Base-by-base conservation (phyloP, 148 eudicot species). In the Nepenthes mirabilis region DNA sequence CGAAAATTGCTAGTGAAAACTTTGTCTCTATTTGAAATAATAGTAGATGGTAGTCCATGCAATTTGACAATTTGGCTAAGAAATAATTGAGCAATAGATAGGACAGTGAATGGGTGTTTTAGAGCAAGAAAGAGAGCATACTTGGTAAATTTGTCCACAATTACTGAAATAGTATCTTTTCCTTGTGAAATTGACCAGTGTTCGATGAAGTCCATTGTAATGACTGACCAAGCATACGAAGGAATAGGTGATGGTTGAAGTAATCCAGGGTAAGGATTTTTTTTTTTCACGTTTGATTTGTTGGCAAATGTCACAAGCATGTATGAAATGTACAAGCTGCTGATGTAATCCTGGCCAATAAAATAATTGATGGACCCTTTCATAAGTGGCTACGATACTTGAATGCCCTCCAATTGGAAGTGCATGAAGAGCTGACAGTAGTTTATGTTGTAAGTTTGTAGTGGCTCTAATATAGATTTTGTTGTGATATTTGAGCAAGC, bases 261-360 rank as follows among this genome's bases (percentile, higher is more conserved):
- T 1, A 57, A 9, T 9, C 60, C 14, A 1, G 32, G 60, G 1
- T 4, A 1, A 1, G 13, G 1, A 1, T 7, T 23, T 23, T 23
- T 23, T 14, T 34, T 10, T 2, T 2, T 57, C 45, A 9, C 0
- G 1, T 14, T 57, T 57, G 3, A 11, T 35, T 12, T n/a, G 0
- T 36, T 57, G 60, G 45, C 60, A 57, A 8, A 34, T 36, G 6
- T 57, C 60, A 57, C 60, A 57, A 1, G 35, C 43, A 11, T 11
- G 8, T 2, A 57, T 43, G 36, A 10, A 57, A 1, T 35, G 6
- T 0, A 57, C 23, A 23, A 23, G 23, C 23, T 23, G 23, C 23
- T 23, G 23, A 23, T 23, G 23, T 23, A 23, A 23, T 23, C 23
- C 23, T 23, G 23, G 23, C 23, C 23, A 23, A 23, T 23, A 23